Evolutionary conservation across 306 rosid genomes (phyloP), one percentile per base, ranked within the genome.

Genomic region (Pueraria montana): DNA sequence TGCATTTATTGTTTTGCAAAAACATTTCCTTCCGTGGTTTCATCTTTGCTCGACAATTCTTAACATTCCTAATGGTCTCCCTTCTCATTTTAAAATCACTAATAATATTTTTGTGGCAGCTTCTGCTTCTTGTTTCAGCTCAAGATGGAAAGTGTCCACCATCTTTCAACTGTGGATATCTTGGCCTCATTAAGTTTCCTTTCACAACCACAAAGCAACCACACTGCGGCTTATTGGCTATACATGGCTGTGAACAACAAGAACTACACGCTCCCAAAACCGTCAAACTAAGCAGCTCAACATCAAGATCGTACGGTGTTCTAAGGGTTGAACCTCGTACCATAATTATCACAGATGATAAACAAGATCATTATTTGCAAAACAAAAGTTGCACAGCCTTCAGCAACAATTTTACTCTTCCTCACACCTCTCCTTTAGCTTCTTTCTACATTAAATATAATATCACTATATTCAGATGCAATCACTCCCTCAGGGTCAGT

Each of bases 191-290:
- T 49, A 38, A 0, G 27, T 84, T 84, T 26, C 91, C 91, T 34
- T 88, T 82, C 62, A 79, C 69, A 27, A 59, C 13, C 80, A 13
- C 38, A 34, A 4, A 42, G 9, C 2, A 11, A 43, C 72, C 8
- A 6, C 69, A 79, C 2, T 83, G 92, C 32, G 92, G 92, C 26
- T 0, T 81, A 4, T 52, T 52, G 23, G 12, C 6, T 1, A 20
- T 85, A 48, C 9, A 23, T 34, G 38, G 38, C 38, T 34, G 38
- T 34, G 6, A 34, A 34, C 5, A 34, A 34, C 38, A 4, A 5
- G 6, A 34, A 3, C 38, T 6, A 3, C 4, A 0, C 5, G 5
- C 38, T 34, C 38, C 6, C 38, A 34, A 34, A 34, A 34, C 38
- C 38, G 38, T 34, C 38, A 4, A 34, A 34, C 38, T 34, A 34